Conservation (phyloP, 257 asterid genomes). For the Fraxinus cuspidata region DNA sequence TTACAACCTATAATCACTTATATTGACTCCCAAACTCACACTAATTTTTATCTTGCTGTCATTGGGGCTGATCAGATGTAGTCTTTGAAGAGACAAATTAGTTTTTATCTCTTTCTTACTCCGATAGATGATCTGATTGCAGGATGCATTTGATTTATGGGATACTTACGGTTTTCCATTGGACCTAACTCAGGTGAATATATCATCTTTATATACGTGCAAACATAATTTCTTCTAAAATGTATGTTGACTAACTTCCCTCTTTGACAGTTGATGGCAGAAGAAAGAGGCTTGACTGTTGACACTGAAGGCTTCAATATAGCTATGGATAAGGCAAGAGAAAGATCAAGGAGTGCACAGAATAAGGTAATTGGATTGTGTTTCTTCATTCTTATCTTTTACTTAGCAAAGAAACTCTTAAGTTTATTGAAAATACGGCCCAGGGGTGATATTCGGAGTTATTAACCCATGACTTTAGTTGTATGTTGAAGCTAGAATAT, state of each 20-base stretch:
- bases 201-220: conserved; percentile 1
- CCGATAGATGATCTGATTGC: conserved; percentile 35
- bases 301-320: conserved; percentile 69
- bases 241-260: conserved; percentile 22
- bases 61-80: neutral
- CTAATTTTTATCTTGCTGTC: too few relatives aligned
- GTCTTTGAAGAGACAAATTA: neutral
- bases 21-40: too few relatives aligned
- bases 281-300: conserved; percentile 84
- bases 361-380: conserved; percentile 58
- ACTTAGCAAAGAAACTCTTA: neutral
- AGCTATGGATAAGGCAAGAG: conserved; percentile 85
- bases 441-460: neutral
- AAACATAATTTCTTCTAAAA: neutral
- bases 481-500: conserved; percentile 17
- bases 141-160: conserved; percentile 97
- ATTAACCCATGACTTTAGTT: conserved; percentile 5
- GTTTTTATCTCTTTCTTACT: conserved; percentile 13
- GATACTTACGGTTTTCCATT: conserved; percentile 95
- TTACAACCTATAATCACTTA: too few relatives aligned
- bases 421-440: neutral
- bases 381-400: conserved; percentile 12
- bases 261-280: conserved; percentile 81
- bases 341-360: conserved; percentile 92
- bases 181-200: conserved; percentile 92